These are phyloP conservation scores for Rheum nobile DNA, from an alignment of 148 eudicot species.

Conservation along the genomic window DNA sequence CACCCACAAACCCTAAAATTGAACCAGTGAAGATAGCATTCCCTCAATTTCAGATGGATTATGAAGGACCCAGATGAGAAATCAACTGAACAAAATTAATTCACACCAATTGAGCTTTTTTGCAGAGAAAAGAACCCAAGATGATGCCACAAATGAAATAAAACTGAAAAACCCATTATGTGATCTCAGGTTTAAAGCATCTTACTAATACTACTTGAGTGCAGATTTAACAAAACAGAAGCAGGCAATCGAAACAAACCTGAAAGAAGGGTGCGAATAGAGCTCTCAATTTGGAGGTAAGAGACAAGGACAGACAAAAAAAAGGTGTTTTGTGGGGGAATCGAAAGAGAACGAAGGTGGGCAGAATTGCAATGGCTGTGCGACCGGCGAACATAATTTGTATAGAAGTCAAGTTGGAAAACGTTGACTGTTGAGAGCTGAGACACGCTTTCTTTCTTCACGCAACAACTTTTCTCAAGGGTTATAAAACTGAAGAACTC, in stretches of 20 bases:
- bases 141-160: not conserved
- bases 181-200: not conserved
- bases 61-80: not conserved
- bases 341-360: not conserved
- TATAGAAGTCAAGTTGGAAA: not conserved
- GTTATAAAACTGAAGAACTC: not conserved
- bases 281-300: not conserved
- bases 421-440: not conserved
- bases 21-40: not conserved
- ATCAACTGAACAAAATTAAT: not conserved
- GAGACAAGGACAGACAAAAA: not conserved
- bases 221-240: not conserved
- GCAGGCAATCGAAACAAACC: constrained; percentile 4
- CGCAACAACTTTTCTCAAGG: not conserved
- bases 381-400: not conserved
- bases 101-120: not conserved
- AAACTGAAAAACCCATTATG: not conserved
- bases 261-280: not conserved
- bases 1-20: not conserved
- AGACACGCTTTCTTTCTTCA: not conserved
- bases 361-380: not conserved
- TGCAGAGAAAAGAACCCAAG: not conserved
- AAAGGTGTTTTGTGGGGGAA: not conserved
- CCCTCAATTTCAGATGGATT: not conserved
- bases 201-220: not conserved